A percentile compares a stretch with the other conserved stretches of the same genome.
Evolutionary conservation across 2,329 filamentous ascomycete species (phyloP).

Genomic region (Monilinia fructicola): DNA sequence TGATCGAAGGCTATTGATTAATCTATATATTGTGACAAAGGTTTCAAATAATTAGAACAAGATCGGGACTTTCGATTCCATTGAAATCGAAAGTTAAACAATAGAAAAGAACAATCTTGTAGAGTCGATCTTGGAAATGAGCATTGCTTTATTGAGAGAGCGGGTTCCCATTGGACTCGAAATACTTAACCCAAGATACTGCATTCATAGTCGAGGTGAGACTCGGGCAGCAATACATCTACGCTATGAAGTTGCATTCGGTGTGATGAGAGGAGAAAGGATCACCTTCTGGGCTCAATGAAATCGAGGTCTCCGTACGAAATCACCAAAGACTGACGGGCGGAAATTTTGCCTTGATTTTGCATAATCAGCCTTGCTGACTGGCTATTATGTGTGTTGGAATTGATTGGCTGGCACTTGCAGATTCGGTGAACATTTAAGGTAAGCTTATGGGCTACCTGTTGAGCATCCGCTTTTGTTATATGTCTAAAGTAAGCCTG

Average conservation of each 20-base stretch:
- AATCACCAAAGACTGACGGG: neutral
- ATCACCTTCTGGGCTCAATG: neutral
- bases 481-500: neutral
- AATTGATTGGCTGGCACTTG: conserved; percentile 4
- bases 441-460: neutral
- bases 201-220: neutral
- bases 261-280: neutral
- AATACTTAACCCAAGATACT: neutral
- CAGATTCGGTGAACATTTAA: conserved; percentile 22
- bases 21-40: neutral
- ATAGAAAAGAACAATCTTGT: neutral
- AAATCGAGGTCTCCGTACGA: neutral
- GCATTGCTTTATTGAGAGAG: neutral
- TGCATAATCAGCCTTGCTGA: conserved; percentile 25
- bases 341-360: conserved; percentile 17
- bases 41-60: neutral
- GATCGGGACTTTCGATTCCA: neutral
- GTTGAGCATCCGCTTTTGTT: conserved; percentile 19
- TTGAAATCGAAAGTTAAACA: neutral
- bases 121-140: neutral
- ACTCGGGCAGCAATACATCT: neutral
- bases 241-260: neutral
- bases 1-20: neutral
- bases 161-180: neutral
- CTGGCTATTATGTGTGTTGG: neutral